phyloP scores from a whole-genome alignment of 805 yeast genomes.

The Groenewaldozyma tartarivorans region DNA sequence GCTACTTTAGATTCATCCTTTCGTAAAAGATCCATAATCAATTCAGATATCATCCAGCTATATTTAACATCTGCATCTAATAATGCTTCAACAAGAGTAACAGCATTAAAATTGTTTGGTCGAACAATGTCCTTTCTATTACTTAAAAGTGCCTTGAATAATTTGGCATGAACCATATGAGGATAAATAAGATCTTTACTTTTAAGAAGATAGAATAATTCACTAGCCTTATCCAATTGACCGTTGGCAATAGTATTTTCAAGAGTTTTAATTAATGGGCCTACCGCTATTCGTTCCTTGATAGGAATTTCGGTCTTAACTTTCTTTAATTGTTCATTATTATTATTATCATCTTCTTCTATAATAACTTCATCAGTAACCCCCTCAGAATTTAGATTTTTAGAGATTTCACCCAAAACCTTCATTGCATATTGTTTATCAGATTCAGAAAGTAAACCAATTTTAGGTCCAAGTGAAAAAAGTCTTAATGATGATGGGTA shows the following conservation, averaged over 20 bases:
- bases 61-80: conserved; percentile 7
- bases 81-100: not conserved
- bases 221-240: not conserved
- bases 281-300: not conserved
- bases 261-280: not conserved
- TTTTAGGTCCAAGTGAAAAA: not conserved
- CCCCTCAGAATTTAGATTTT: not conserved
- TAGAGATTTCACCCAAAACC: not conserved
- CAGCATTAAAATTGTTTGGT: not conserved
- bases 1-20: conserved; percentile 18
- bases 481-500: not conserved
- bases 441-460: not conserved
- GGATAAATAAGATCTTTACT: not conserved
- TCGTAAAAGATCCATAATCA: conserved; percentile 17
- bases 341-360: no score
- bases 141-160: not conserved
- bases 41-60: conserved; percentile 19
- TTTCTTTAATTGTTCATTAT: not conserved
- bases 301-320: not conserved
- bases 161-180: not conserved
- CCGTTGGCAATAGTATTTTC: not conserved
- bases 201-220: not conserved
- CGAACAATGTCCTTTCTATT: not conserved
- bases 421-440: not conserved
- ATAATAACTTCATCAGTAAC: not conserved